These are phyloP conservation scores for Dendrothele bispora DNA, from an alignment of 768 basidiomycete species.

Conservation along the genomic window DNA sequence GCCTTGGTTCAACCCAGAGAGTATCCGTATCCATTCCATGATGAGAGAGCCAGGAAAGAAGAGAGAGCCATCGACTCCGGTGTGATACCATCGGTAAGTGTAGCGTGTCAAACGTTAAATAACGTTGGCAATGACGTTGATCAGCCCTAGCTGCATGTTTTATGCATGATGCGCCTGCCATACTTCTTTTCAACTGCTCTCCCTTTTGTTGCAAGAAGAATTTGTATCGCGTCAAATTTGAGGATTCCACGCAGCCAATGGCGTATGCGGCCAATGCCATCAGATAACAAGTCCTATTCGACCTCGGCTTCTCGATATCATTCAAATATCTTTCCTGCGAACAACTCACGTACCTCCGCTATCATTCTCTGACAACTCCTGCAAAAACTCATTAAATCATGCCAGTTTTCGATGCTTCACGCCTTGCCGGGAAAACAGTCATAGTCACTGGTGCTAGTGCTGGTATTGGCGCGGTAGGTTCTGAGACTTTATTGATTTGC, in stretches of 20 bases:
- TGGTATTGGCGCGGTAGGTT: slow-evolving; percentile 85
- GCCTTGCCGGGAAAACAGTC: slow-evolving; percentile 81
- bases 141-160: too few relatives aligned
- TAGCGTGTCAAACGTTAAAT: too few relatives aligned
- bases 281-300: not conserved
- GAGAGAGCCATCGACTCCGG: slow-evolving; percentile 47
- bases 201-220: too few relatives aligned
- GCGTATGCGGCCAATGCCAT: slow-evolving; percentile 1
- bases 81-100: too few relatives aligned
- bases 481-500: not conserved
- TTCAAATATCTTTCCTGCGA: not conserved
- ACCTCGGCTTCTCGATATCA: not conserved
- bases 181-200: too few relatives aligned
- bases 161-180: too few relatives aligned
- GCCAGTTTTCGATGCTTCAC: slow-evolving; percentile 81
- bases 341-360: not conserved
- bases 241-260: not conserved
- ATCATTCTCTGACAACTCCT: not conserved
- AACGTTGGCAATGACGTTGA: too few relatives aligned
- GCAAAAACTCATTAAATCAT: slow-evolving; percentile 38
- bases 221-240: not conserved
- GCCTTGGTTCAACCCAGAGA: slow-evolving; percentile 52
- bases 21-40: slow-evolving; percentile 48
- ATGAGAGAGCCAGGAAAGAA: slow-evolving; percentile 52
- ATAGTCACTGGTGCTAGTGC: slow-evolving; percentile 88